Conservation (phyloP, 176 grass and related monocot species). For the Eleusine coracana region DNA sequence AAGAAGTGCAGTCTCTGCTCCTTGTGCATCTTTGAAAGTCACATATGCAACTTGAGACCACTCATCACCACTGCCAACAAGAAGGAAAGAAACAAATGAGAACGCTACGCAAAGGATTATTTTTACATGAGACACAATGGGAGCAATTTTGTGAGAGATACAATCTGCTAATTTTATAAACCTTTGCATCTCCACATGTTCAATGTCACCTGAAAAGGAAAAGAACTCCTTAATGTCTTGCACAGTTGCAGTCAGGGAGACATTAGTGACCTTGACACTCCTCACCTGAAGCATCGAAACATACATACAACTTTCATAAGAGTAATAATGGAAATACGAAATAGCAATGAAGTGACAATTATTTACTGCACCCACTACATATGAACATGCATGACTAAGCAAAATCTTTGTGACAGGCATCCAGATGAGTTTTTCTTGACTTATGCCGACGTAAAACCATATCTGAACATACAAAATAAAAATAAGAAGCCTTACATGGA, state of each 20-base stretch:
- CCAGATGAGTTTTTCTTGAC: not conserved
- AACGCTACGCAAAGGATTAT: not conserved
- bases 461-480: not conserved
- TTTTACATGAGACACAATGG: not conserved
- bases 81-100: conserved; percentile 1
- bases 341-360: conserved; percentile 17
- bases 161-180: conserved; percentile 25
- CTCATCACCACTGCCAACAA: conserved; percentile 68
- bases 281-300: conserved; percentile 56
- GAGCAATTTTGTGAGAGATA: not conserved
- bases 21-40: conserved; percentile 87
- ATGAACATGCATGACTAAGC: not conserved
- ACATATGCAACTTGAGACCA: conserved; percentile 99
- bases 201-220: conserved; percentile 93
- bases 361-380: not conserved
- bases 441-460: not conserved
- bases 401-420: not conserved
- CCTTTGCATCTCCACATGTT: conserved; percentile 89
- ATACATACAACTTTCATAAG: not conserved
- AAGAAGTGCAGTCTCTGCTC: conserved; percentile 92
- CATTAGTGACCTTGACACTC: conserved; percentile 83
- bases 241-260: conserved; percentile 77
- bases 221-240: conserved; percentile 96
- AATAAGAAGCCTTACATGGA: not conserved
- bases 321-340: conserved; percentile 14